Percentiles rank a stretch among this genome's conserved stretches.
Evolutionary conservation across 768 basidiomycete species (phyloP).

Genomic region (Rhizopogon rudus): DNA sequence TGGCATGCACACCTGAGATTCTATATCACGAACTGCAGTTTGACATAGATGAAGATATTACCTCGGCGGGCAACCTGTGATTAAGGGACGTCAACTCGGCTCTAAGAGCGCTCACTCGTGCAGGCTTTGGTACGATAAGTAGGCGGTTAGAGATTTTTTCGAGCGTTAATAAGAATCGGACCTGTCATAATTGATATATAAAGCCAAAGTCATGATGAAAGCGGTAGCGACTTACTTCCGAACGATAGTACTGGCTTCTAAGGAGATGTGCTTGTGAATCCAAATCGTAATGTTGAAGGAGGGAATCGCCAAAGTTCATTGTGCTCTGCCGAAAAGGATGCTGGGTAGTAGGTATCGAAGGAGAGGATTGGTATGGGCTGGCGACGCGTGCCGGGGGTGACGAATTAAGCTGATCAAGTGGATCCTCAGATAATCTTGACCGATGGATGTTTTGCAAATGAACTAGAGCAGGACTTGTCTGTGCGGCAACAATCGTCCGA

Average conservation of each 20-base stretch:
- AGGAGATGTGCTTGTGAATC: conserved; percentile 68
- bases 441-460: conserved; percentile 49
- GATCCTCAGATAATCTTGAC: conserved; percentile 65
- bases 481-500: conserved; percentile 57
- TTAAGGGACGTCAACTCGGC: conserved; percentile 95
- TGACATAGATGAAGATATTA: conserved; percentile 26
- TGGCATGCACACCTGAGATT: conserved; percentile 72
- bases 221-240: conserved; percentile 52
- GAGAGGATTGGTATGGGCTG: conserved; percentile 66
- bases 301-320: conserved; percentile 42
- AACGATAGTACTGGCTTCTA: conserved; percentile 82
- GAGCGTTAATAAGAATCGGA: conserved; percentile 81
- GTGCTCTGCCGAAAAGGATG: conserved; percentile 41
- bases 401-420: conserved; percentile 61
- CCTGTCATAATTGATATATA: conserved; percentile 37
- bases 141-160: conserved; percentile 93
- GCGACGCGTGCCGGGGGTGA: conserved; percentile 29
- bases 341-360: conserved; percentile 51
- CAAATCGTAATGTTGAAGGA: conserved; percentile 65
- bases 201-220: not conserved
- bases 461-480: conserved; percentile 70
- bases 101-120: conserved; percentile 91
- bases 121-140: conserved; percentile 87
- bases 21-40: conserved; percentile 4
- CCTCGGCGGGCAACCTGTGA: conserved; percentile 95